Evolutionary conservation across 2,329 filamentous ascomycete species (phyloP).

Genomic region (Didymella glomerata): DNA sequence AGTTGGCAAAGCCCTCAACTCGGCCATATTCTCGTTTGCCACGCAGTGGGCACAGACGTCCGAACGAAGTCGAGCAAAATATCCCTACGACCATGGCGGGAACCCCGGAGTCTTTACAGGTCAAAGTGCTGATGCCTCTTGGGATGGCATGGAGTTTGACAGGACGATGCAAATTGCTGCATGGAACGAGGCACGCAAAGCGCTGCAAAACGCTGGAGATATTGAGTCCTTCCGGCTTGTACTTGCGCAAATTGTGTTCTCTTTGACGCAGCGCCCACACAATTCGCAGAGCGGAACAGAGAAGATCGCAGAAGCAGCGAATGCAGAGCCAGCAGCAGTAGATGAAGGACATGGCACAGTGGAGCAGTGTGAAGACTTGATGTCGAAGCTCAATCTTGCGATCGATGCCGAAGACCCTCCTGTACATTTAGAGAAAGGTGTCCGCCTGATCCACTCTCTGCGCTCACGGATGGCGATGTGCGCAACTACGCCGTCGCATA

Average conservation of each 20-base stretch:
- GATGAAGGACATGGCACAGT: not conserved
- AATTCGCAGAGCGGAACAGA: constrained; percentile 6
- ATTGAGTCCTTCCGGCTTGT: constrained; percentile 58
- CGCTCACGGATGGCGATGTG: constrained; percentile 42
- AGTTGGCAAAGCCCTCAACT: constrained; percentile 58
- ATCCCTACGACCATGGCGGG: constrained; percentile 37
- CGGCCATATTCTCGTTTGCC: constrained; percentile 62
- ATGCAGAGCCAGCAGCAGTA: not conserved
- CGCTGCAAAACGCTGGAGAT: constrained; percentile 49
- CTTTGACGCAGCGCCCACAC: constrained; percentile 55
- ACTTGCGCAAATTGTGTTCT: constrained; percentile 57
- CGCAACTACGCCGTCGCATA: constrained; percentile 22
- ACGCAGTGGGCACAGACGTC: constrained; percentile 58
- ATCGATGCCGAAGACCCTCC: constrained; percentile 50
- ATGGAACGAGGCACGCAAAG: constrained; percentile 55
- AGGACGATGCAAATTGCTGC: constrained; percentile 50
- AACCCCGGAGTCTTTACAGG: constrained; percentile 22
- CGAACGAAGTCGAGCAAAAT: constrained; percentile 38
- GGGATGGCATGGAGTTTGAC: constrained; percentile 41
- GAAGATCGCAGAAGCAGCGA: not conserved
- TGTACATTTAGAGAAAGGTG: constrained; percentile 52
- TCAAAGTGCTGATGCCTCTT: constrained; percentile 5
- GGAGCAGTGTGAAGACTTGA: constrained; percentile 40
- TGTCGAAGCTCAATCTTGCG: constrained; percentile 44
- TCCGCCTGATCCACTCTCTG: constrained; percentile 52